Evolutionary conservation across 768 basidiomycete genomes (phyloP).

Genomic region (Amanita polypyramis): DNA sequence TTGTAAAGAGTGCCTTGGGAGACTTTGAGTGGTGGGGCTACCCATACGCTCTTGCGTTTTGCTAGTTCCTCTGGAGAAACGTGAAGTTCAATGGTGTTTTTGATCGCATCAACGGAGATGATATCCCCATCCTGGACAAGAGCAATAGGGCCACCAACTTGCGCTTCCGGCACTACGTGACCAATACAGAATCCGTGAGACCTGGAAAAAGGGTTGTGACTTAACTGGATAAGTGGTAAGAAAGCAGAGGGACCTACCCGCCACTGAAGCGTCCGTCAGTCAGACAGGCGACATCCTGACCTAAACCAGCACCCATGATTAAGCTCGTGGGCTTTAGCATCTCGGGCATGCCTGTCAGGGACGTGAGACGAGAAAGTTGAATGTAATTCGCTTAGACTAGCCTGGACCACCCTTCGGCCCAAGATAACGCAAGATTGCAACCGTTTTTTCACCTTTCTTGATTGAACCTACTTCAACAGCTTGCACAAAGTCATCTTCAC

Average conservation of each 20-base stretch:
- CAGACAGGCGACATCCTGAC: slow-evolving; percentile 90
- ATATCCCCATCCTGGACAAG: slow-evolving; percentile 82
- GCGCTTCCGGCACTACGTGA: slow-evolving; percentile 94
- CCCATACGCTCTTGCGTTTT: slow-evolving; percentile 63
- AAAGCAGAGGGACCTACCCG: slow-evolving; percentile 50
- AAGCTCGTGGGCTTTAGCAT: slow-evolving; percentile 98
- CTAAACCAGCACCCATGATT: slow-evolving; percentile 98
- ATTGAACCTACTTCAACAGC: slow-evolving; percentile 86
- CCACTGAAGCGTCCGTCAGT: slow-evolving; percentile 98
- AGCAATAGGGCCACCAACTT: slow-evolving; percentile 88
- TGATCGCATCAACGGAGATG: slow-evolving; percentile 81
- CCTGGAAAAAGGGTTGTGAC: slow-evolving; percentile 27
- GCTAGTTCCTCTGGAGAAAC: slow-evolving; percentile 76
- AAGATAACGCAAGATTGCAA: slow-evolving; percentile 89
- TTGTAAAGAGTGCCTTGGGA: slow-evolving; percentile 78
- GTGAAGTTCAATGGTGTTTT: slow-evolving; percentile 71
- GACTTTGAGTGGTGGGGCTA: slow-evolving; percentile 77
- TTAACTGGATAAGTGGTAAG: slow-evolving; percentile 8
- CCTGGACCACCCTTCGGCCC: slow-evolving; percentile 96
- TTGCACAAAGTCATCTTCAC: slow-evolving; percentile 76
- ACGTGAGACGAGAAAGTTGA: background rate
- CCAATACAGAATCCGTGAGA: slow-evolving; percentile 97
- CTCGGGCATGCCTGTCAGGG: slow-evolving; percentile 83
- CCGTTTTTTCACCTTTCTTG: slow-evolving; percentile 94
- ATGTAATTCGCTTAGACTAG: slow-evolving; percentile 24